Evolutionary conservation across 2,329 filamentous ascomycete species (phyloP), one percentile per base, ranked within the genome.

Genomic region (Colletotrichum abscissum): DNA sequence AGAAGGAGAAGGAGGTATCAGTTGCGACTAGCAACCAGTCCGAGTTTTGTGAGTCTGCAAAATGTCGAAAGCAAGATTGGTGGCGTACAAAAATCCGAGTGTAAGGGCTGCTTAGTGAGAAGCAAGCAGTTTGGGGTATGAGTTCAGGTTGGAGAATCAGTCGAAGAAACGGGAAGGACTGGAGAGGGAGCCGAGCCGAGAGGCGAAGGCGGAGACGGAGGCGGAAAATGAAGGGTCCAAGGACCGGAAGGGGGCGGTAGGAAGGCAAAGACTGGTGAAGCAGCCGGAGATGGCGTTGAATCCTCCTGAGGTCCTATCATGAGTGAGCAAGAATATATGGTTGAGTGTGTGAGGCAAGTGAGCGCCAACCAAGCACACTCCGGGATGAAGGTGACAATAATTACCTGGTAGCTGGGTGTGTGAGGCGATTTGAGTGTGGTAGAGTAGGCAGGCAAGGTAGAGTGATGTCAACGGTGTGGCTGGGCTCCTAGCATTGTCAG

Each of bases 401-500:
- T 49, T 49, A 49, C 42, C 42, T 49, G 19, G 42, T 22, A 49
- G 19, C 42, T 49, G 1, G 19, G 24, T 38, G 26, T 42, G 63
- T 38, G 24, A 57, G 63, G 16, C 7, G 54, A 58, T 16, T 65
- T 33, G 7, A 49, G 42, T n/a, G 42, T 42, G 38, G 5, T 7
- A 19, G 38, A 42, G 38, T 9, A 49, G 42, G 19, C 42, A 11
- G 42, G 42, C 19, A 49, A 30, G 62, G 42, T 46, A 26, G 38
- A 68, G 69, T 72, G 69, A 72, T 68, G 69, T 72, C 69, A 72
- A 62, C 26, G 49, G 69, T 57, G 63, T 22, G 63, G 64, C 69
- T 71, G 46, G 49, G 56, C 49, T 71, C 33, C 35, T 56, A 19
- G 35, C 33, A 16, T 28, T 65, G 63, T 49, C 14, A 60, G 26